Conservation (phyloP, 768 basidiomycete species). For the Daedaleopsis sinensis region DNA sequence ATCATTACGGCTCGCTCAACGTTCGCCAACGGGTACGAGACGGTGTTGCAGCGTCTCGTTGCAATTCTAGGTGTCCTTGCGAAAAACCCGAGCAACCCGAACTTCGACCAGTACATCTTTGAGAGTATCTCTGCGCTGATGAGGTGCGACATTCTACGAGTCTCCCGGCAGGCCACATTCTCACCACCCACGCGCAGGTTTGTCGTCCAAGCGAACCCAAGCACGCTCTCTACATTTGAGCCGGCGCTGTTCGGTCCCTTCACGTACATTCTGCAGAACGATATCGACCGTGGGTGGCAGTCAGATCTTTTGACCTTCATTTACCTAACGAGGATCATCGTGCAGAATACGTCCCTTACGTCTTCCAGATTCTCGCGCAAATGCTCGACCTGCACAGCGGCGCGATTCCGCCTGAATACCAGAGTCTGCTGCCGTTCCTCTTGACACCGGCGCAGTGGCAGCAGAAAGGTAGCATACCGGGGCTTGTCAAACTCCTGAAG, state of each 20-base stretch:
- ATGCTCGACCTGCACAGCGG: conserved; percentile 82
- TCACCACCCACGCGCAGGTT: conserved; percentile 52
- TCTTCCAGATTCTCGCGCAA: conserved; percentile 95
- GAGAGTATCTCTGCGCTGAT: conserved; percentile 95
- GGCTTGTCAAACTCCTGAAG: conserved; percentile 84
- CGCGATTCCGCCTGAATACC: conserved; percentile 76
- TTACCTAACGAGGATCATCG: background rate
- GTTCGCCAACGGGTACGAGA: conserved; percentile 68
- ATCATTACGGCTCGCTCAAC: conserved; percentile 86
- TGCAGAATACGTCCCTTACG: conserved; percentile 94
- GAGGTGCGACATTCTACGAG: conserved; percentile 48
- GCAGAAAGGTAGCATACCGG: conserved; percentile 93
- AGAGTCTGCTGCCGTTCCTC: conserved; percentile 76
- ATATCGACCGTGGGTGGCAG: conserved; percentile 78
- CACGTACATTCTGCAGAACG: conserved; percentile 85
- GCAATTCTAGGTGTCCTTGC: conserved; percentile 84
- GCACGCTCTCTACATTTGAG: conserved; percentile 77
- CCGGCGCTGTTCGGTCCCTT: conserved; percentile 83
- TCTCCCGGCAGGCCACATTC: background rate
- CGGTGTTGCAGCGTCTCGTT: conserved; percentile 73
- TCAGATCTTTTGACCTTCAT: background rate
- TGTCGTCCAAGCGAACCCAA: conserved; percentile 69
- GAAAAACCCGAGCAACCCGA: conserved; percentile 96
- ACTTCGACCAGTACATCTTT: conserved; percentile 97
- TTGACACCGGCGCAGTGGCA: conserved; percentile 89